phyloP scores from a whole-genome alignment of 192 early-diverging fungal species.

The Radiomyces spectabilis region DNA sequence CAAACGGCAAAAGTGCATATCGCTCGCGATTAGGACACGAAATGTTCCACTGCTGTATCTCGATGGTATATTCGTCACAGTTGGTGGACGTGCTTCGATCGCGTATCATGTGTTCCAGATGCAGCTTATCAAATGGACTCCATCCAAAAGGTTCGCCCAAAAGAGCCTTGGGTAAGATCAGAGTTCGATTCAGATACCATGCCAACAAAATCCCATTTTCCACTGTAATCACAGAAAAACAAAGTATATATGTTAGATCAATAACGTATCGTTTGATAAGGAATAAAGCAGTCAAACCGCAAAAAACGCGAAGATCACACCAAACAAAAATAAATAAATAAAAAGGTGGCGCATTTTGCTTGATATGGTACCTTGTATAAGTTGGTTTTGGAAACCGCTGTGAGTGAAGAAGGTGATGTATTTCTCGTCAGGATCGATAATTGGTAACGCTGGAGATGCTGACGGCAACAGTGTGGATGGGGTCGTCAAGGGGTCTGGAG shows the following conservation, averaged over 20 bases:
- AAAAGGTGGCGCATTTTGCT: neutral
- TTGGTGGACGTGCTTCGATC: neutral
- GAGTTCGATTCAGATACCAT: conserved; percentile 39
- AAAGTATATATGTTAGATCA: no score
- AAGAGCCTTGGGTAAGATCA: conserved; percentile 35
- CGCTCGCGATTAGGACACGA: conserved; percentile 12
- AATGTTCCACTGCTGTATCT: neutral
- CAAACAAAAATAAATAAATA: neutral
- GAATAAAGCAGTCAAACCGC: no score
- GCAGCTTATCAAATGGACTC: conserved; percentile 13
- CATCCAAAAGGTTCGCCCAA: conserved; percentile 35
- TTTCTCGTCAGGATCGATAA: conserved; percentile 26
- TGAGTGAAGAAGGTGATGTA: conserved; percentile 43
- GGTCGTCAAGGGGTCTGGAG: no score
- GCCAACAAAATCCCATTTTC: conserved; percentile 44
- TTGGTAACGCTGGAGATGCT: no score
- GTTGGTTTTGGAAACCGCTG: conserved; percentile 47
- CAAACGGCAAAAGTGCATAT: conserved; percentile 21
- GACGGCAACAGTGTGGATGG: no score
- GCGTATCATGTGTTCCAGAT: conserved; percentile 22
- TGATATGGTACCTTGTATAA: conserved; percentile 20
- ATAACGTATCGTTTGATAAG: no score
- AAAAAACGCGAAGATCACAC: neutral
- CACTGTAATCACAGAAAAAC: conserved; percentile 17
- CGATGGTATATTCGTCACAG: neutral